Percentiles rank a stretch among this genome's conserved stretches.
Conservation (phyloP, 768 basidiomycete genomes). For the Leucocoprinus leucothites region DNA sequence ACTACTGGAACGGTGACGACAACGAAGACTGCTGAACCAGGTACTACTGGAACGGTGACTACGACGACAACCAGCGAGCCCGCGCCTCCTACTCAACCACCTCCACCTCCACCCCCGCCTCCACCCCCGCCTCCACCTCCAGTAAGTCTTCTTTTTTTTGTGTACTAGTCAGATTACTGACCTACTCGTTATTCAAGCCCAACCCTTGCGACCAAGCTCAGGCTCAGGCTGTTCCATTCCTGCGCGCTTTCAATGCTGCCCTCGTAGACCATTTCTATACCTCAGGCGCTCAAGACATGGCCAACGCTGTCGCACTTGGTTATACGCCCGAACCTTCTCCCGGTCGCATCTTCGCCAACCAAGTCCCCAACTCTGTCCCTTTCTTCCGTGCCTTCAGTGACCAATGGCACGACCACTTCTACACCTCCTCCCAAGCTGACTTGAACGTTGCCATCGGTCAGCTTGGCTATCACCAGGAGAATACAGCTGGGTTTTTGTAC, state of each 20-base stretch:
- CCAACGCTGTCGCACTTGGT: background rate
- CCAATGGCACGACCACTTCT: slow-evolving; percentile 1
- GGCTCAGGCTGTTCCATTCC: background rate
- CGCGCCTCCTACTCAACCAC: too few species aligned
- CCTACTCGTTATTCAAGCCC: too few species aligned
- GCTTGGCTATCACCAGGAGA: background rate
- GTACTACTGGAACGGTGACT: too few species aligned
- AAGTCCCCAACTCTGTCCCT: background rate
- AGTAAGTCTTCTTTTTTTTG: too few species aligned
- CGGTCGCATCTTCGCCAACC: background rate
- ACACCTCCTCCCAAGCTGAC: background rate
- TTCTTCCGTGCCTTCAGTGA: background rate
- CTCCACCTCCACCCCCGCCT: too few species aligned
- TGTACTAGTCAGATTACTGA: too few species aligned
- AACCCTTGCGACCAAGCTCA: background rate
- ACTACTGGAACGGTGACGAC: too few species aligned
- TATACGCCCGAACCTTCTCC: background rate
- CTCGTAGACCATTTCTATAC: background rate
- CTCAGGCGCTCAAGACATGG: background rate
- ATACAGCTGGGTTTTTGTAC: slow-evolving; percentile 2
- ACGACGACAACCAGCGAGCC: too few species aligned
- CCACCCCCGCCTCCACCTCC: too few species aligned
- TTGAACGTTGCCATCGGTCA: background rate
- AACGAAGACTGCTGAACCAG: too few species aligned
- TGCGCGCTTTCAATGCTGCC: background rate